Conservation (phyloP, 2,329 filamentous ascomycete genomes). For the Pseudogymnoascus sp. region DNA sequence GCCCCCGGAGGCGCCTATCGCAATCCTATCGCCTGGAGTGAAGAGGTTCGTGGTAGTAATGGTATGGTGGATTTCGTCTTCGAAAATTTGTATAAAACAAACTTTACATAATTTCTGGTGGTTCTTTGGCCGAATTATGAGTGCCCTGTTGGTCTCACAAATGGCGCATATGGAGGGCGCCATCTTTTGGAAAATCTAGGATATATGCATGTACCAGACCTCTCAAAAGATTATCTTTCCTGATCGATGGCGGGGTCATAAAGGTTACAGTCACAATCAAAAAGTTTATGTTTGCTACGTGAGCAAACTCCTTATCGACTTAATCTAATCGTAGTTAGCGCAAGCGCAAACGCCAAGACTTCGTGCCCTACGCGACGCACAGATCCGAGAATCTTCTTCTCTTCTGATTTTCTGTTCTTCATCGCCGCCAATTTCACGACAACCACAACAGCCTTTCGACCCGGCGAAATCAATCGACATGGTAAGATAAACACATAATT, state of each 20-base stretch:
- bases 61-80: slow-evolving; percentile 89
- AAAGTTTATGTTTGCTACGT: slow-evolving; percentile 13
- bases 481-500: slow-evolving; percentile 43
- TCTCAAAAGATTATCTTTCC: slow-evolving; percentile 4
- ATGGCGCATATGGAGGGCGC: slow-evolving; percentile 66
- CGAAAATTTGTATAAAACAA: slow-evolving; percentile 83
- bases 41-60: slow-evolving; percentile 79
- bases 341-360: slow-evolving; percentile 20
- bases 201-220: slow-evolving; percentile 10
- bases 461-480: slow-evolving; percentile 46
- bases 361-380: slow-evolving; percentile 14
- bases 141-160: slow-evolving; percentile 68
- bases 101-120: slow-evolving; percentile 83
- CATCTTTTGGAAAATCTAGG: slow-evolving; percentile 43
- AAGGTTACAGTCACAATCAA: slow-evolving; percentile 9
- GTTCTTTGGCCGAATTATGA: slow-evolving; percentile 92
- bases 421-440: slow-evolving; percentile 38
- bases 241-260: not conserved
- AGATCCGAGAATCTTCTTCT: slow-evolving; percentile 20
- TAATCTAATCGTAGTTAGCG: slow-evolving; percentile 8
- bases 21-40: slow-evolving; percentile 71
- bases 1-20: slow-evolving; percentile 91
- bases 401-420: slow-evolving; percentile 23
- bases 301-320: slow-evolving; percentile 11
- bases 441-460: slow-evolving; percentile 33